Base-by-base conservation (phyloP, 2,329 filamentous ascomycete species). In the Talaromyces sp. region DNA sequence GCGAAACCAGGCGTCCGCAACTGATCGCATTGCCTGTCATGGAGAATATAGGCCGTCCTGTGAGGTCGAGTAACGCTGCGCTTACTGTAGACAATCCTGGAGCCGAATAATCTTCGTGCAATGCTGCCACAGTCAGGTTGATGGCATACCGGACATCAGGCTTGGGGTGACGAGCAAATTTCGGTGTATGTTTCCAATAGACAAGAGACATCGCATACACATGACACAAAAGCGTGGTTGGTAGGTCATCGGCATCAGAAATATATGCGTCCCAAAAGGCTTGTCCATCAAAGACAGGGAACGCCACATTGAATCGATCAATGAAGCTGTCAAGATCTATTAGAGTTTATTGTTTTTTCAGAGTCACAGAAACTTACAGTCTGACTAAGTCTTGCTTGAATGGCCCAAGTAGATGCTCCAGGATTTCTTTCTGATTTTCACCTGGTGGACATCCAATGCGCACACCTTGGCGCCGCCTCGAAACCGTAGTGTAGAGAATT, bases 131-230 rank as follows among this genome's bases (percentile, higher is more conserved):
- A 7, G 86, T 86, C 65, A 87, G 80, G 65, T 89, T 89, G 81
- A 87, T 87, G 9, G 86, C 83, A 71, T 86, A 89, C 52, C 85
- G 82, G 47, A 81, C 79, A 69, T 89, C 86, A 0, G 86, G 86
- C 57, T 83, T 79, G 4, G 82, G 80, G 65, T 84, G 80, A 5
- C 74, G 74, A 4, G 77, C 75, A 3, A 84, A 71, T 3, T 78
- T 73, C 0, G 78, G 78, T 0, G 81, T 82, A 61, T 81, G 80
- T 31, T 80, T 79, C 86, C 87, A 89, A 69, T 85, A 87, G 3
- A 85, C 80, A 3, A 87, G 72, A 0, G 84, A 82, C 69, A 86
- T 84, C 0, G 86, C 86, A 69, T 87, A 86, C 1, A 89, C 73
- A 64, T 84, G 84, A 47, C 84, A 83, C 3, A 88, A 70, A 25